Evolutionary conservation across 1,284 basidiomycete species (phyloP), one percentile per base, ranked within the genome.

Genomic region (Trichosporon sp.): DNA sequence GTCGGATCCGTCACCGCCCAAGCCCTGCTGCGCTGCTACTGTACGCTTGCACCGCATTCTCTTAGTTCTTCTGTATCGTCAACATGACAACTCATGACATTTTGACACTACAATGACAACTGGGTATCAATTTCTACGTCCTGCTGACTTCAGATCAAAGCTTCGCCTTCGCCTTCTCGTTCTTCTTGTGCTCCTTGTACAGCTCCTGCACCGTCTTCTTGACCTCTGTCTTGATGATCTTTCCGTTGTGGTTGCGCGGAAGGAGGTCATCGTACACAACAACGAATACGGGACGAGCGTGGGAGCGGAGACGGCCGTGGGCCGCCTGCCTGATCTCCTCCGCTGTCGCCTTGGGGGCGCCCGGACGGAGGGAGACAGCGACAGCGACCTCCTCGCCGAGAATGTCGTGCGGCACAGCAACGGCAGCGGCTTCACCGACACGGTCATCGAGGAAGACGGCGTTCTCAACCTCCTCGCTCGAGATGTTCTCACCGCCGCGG

Each of bases 401-500:
- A n/a, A 76, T 56, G 31, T 70, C 59, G 67, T 80, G 74, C 1
- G 80, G 80, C 0, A 83, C 74, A 0, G 80, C 75, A 6, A 83
- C 73, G 10, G 80, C 80, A 5, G 77, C 78, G 3, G 75, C 79
- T 73, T 83, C 81, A 4, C 71, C 71, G 1, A 83, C 73, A 6
- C 76, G 69, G 31, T 76, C 69, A 63, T 80, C 76, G 38, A 78
- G 73, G 65, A 75, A 82, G 21, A 83, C 48, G 10, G 78, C 81
- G 68, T 83, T 82, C 72, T 83, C 81, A 16, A 83, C 77, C 48
- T 81, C 80, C 11, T 76, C 71, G 2, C 79, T 69, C 69, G 65
- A 66, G 56, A 83, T 81, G 67, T 83, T 81, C 73, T 82, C 80
- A 3, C 80, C 80, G 35, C 80, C 81, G 8, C 80, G 79, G 31